Conservation (phyloP, 768 basidiomycete species). For the Vishniacozyma victoriae region DNA sequence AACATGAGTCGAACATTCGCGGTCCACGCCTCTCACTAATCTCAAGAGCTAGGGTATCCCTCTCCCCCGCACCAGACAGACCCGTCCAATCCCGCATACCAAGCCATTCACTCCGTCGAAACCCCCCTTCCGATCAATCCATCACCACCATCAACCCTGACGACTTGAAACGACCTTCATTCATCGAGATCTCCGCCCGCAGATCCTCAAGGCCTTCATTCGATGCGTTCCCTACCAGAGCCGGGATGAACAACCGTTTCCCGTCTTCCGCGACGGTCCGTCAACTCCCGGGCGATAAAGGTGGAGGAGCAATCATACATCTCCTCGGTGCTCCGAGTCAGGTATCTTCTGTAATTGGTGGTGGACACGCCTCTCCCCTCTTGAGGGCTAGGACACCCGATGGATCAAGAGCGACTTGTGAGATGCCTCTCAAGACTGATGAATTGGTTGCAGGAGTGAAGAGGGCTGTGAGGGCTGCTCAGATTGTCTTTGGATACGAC, state of each 20-base stretch:
- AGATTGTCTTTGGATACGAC: slow-evolving; percentile 27
- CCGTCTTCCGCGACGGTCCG: slow-evolving; percentile 24
- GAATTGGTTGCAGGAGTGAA: slow-evolving; percentile 4
- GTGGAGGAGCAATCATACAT: slow-evolving; percentile 31
- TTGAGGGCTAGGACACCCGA: too few relatives aligned
- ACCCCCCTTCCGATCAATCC: too few relatives aligned
- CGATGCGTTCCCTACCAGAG: slow-evolving; percentile 11
- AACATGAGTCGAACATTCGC: too few relatives aligned
- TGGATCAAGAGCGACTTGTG: background rate
- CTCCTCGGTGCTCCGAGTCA: slow-evolving; percentile 20
- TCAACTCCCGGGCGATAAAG: slow-evolving; percentile 1
- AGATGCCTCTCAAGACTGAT: background rate
- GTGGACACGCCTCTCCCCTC: slow-evolving; percentile 1
- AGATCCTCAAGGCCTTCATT: slow-evolving; percentile 18
- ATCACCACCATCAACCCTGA: too few relatives aligned
- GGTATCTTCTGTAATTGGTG: slow-evolving; percentile 7
- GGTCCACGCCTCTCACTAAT: too few relatives aligned
- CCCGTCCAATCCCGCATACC: too few relatives aligned
- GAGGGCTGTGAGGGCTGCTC: slow-evolving; percentile 12
- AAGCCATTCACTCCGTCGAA: too few relatives aligned
- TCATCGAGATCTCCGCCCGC: slow-evolving; percentile 26
- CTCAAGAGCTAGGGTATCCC: too few relatives aligned
- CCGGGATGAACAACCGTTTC: slow-evolving; percentile 20
- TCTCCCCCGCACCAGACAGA: too few relatives aligned
- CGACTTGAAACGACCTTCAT: slow-evolving; percentile 19